These are phyloP conservation scores for Chlorencoelia australis DNA, from an alignment of 2,329 filamentous ascomycete genomes.

Conservation along the genomic window DNA sequence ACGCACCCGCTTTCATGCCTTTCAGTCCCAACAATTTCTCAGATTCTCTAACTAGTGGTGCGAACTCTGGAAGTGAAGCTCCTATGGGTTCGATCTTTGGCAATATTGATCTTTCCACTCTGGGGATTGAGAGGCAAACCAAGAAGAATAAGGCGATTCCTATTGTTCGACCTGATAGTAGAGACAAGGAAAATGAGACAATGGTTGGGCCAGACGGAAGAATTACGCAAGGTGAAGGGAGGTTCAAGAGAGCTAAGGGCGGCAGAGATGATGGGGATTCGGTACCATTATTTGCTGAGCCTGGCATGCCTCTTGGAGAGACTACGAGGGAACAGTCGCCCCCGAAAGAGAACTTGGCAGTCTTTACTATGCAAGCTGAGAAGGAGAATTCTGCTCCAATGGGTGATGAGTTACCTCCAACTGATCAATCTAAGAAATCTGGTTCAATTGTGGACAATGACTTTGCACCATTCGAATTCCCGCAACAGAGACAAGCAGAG, in stretches of 20 bases:
- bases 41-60: constrained; percentile 36
- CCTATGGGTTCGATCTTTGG: constrained; percentile 51
- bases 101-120: constrained; percentile 52
- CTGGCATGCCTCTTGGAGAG: constrained; percentile 30
- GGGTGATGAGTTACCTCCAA: constrained; percentile 6
- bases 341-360: constrained; percentile 17
- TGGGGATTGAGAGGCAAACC: constrained; percentile 52
- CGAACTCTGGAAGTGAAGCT: constrained; percentile 35
- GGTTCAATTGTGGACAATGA: constrained; percentile 37
- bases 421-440: constrained; percentile 30
- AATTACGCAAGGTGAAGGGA: constrained; percentile 51
- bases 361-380: constrained; percentile 12
- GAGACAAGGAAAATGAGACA: constrained; percentile 29
- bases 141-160: constrained; percentile 78
- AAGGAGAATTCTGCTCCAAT: constrained; percentile 25
- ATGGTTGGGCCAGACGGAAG: constrained; percentile 51
- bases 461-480: constrained; percentile 53
- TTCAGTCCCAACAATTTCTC: constrained; percentile 32
- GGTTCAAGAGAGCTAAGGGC: constrained; percentile 66
- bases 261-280: constrained; percentile 57
- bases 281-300: constrained; percentile 64
- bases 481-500: constrained; percentile 32
- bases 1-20: constrained; percentile 69
- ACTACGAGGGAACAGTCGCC: constrained; percentile 24
- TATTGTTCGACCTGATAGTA: constrained; percentile 58